A percentile compares a stretch with the other conserved stretches of the same genome.
phyloP scores from a whole-genome alignment of 1,284 basidiomycete genomes.

The Leccinum angustisporum region DNA sequence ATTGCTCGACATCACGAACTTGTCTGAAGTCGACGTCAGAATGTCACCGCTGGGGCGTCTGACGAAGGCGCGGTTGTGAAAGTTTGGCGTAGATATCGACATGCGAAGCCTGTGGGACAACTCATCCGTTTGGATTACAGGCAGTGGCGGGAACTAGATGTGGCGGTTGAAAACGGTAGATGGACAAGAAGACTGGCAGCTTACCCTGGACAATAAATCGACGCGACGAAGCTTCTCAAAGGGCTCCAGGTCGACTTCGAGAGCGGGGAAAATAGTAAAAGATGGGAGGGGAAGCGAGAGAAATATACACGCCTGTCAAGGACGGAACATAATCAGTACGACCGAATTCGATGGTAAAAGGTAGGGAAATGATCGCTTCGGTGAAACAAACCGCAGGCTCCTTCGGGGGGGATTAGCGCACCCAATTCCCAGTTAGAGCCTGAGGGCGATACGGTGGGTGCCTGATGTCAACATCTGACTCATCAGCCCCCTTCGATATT shows the following conservation, averaged over 20 bases:
- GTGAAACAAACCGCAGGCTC: slow-evolving; percentile 6
- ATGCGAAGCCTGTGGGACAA: slow-evolving; percentile 34
- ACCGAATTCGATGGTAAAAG: slow-evolving; percentile 15
- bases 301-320: slow-evolving; percentile 51
- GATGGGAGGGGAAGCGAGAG: slow-evolving; percentile 48
- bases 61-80: slow-evolving; percentile 21
- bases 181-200: slow-evolving; percentile 12
- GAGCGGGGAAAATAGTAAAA: slow-evolving; percentile 51
- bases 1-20: slow-evolving; percentile 66
- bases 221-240: slow-evolving; percentile 52
- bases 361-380: slow-evolving; percentile 19
- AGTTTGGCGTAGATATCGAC: slow-evolving; percentile 41
- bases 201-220: slow-evolving; percentile 39
- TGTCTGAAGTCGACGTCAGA: slow-evolving; percentile 16
- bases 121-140: slow-evolving; percentile 24
- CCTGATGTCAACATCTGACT: slow-evolving; percentile 26
- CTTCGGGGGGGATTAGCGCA: neutral
- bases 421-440: slow-evolving; percentile 7
- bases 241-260: slow-evolving; percentile 61
- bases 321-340: slow-evolving; percentile 14
- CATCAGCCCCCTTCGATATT: slow-evolving; percentile 8
- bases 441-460: slow-evolving; percentile 15
- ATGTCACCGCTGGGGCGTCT: slow-evolving; percentile 9
- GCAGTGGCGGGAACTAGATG: slow-evolving; percentile 22
- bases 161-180: neutral